Evolutionary conservation across 345 rosid species (phyloP).

Genomic region (Cardamine occulta): DNA sequence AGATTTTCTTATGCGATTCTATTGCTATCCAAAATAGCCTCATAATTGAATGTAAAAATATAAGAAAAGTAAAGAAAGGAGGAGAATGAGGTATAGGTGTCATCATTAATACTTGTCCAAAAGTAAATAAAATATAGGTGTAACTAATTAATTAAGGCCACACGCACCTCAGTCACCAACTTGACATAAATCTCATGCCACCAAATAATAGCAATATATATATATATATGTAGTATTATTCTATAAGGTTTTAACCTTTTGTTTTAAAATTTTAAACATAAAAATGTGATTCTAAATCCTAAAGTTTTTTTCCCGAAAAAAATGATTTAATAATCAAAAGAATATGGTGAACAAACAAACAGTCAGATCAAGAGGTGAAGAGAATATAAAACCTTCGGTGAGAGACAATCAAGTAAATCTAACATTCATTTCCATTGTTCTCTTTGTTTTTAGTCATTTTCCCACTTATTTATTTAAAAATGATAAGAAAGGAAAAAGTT

Average conservation of each 20-base stretch:
- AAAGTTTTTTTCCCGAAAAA: too few relatives aligned
- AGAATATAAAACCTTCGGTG: neutral
- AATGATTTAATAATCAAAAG: neutral
- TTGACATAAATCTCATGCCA: conserved; percentile 28
- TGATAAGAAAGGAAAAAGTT: too few relatives aligned
- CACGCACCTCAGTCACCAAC: conserved; percentile 18
- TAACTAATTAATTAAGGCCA: conserved; percentile 20
- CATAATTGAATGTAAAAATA: neutral
- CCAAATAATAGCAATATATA: too few relatives aligned
- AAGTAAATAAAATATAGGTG: neutral
- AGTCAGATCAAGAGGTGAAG: neutral
- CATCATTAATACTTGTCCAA: neutral
- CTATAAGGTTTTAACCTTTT: neutral
- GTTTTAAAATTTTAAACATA: neutral
- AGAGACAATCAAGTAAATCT: neutral
- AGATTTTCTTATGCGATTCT: neutral
- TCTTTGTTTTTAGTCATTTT: neutral
- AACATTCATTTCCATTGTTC: neutral
- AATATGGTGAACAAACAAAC: neutral
- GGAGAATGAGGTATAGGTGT: neutral
- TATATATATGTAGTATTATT: neutral
- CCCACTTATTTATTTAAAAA: too few relatives aligned
- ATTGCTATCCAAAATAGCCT: neutral
- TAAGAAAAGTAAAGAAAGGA: neutral
- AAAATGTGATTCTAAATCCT: neutral